Percentiles rank a stretch among this genome's conserved stretches.
Evolutionary conservation across 176 grass and related monocot genomes (phyloP).

Genomic region (Oryza nivara): DNA sequence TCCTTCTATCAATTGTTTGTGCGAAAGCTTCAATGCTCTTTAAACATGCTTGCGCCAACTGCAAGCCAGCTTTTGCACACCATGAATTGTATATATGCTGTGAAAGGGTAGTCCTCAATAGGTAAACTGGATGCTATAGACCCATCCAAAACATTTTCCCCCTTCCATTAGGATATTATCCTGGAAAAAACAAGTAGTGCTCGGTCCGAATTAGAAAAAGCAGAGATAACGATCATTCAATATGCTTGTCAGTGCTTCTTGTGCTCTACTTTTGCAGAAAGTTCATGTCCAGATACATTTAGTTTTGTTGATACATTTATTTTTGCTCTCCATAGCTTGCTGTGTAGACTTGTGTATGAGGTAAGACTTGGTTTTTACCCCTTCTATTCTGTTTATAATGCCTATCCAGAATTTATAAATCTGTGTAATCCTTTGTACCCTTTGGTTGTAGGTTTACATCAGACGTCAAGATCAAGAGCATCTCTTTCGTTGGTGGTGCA

Average conservation of each 20-base stretch:
- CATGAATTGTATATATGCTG: not conserved
- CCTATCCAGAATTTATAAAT: slow-evolving; percentile 27
- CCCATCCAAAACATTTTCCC: not conserved
- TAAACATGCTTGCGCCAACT: not conserved
- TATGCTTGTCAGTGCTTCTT: not conserved
- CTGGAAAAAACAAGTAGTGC: not conserved
- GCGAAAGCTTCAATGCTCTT: not conserved
- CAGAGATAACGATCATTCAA: not conserved
- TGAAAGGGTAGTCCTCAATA: not conserved
- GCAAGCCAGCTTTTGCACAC: not conserved
- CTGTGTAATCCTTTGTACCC: slow-evolving; percentile 23
- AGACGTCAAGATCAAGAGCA: slow-evolving; percentile 98
- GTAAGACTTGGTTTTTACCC: not conserved
- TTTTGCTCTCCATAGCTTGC: not conserved
- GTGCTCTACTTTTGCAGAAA: not conserved
- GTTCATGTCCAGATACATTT: slow-evolving; percentile 21
- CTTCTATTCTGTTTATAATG: not conserved
- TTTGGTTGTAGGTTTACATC: slow-evolving; percentile 83
- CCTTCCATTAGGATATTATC: slow-evolving; percentile 6
- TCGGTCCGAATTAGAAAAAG: not conserved
- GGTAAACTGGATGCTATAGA: slow-evolving; percentile 4
- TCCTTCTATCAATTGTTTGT: not conserved
- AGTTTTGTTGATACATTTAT: slow-evolving; percentile 20
- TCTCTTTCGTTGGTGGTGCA: slow-evolving; percentile 90
- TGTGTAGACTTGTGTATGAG: not conserved